phyloP scores from a whole-genome alignment of 805 yeast genomes.

The Isabelozyma pseudorhagii region DNA sequence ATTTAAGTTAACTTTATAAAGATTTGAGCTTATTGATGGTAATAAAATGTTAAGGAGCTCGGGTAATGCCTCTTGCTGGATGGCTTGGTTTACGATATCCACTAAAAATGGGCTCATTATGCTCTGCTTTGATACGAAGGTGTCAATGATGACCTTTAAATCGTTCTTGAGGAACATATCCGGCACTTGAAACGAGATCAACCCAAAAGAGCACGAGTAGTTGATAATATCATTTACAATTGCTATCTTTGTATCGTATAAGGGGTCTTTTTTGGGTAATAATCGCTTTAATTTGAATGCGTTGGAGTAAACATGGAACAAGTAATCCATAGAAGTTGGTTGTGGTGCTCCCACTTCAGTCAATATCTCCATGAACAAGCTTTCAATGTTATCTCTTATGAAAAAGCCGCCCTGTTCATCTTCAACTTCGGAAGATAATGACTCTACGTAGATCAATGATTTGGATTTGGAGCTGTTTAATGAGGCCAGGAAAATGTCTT shows the following conservation, averaged over 20 bases:
- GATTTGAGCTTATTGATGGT: constrained; percentile 39
- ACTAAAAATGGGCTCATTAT: constrained; percentile 42
- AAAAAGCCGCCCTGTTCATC: constrained; percentile 12
- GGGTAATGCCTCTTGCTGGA: constrained; percentile 61
- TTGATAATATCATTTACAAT: constrained; percentile 48
- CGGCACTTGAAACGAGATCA: constrained; percentile 65
- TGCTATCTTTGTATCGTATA: constrained; percentile 31
- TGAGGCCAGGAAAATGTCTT: constrained; percentile 33
- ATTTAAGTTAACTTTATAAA: constrained; percentile 41
- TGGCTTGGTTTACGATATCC: constrained; percentile 55
- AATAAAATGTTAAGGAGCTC: constrained; percentile 58
- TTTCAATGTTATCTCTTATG: constrained; percentile 40
- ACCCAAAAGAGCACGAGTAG: constrained; percentile 58
- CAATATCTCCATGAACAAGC: constrained; percentile 51
- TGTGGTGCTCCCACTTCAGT: constrained; percentile 50
- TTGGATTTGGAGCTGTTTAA: constrained; percentile 13
- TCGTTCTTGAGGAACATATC: constrained; percentile 53
- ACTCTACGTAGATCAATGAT: constrained; percentile 17
- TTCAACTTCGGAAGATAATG: constrained; percentile 21
- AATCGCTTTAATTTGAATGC: constrained; percentile 42
- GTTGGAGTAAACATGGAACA: constrained; percentile 43
- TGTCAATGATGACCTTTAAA: constrained; percentile 21
- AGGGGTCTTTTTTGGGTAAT: constrained; percentile 38
- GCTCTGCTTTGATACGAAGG: constrained; percentile 17
- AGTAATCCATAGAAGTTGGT: constrained; percentile 43